Evolutionary conservation across 2,329 filamentous ascomycete genomes (phyloP).

Genomic region (Colletotrichum tropicale): DNA sequence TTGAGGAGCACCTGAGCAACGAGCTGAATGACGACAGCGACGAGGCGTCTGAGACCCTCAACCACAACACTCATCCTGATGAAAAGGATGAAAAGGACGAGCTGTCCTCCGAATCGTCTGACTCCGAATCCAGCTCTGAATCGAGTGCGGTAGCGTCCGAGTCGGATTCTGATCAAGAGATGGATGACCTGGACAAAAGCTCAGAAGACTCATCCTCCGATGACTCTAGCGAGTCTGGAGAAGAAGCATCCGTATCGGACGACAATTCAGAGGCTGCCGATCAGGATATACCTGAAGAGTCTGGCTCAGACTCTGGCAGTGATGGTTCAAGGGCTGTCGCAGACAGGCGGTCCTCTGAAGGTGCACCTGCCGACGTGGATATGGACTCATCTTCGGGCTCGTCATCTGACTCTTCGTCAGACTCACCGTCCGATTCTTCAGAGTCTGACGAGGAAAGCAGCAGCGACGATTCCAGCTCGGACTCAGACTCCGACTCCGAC

Average conservation of each 20-base stretch:
- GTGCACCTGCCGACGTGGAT: background rate
- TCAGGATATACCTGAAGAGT: background rate
- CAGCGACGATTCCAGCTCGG: slow-evolving; percentile 26
- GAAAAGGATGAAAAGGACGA: slow-evolving; percentile 9
- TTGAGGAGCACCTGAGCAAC: background rate
- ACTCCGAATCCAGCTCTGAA: slow-evolving; percentile 36
- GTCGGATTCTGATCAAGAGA: background rate
- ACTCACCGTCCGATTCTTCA: background rate
- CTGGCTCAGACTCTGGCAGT: slow-evolving; percentile 12
- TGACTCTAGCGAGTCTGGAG: background rate
- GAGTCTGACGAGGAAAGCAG: slow-evolving; percentile 5
- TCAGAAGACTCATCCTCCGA: background rate
- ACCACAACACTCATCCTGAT: background rate
- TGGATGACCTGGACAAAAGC: background rate
- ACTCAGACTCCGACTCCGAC: background rate
- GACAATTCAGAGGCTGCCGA: background rate
- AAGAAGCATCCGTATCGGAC: background rate
- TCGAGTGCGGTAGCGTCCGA: background rate
- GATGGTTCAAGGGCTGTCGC: slow-evolving; percentile 1
- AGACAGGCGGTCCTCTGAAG: background rate
- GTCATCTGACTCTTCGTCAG: background rate
- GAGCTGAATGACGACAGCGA: background rate
- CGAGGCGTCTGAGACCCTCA: background rate
- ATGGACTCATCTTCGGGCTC: background rate
- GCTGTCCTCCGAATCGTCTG: slow-evolving; percentile 31